Evolutionary conservation across 1,284 basidiomycete species (phyloP).

Genomic region (Termitomyces sp.): DNA sequence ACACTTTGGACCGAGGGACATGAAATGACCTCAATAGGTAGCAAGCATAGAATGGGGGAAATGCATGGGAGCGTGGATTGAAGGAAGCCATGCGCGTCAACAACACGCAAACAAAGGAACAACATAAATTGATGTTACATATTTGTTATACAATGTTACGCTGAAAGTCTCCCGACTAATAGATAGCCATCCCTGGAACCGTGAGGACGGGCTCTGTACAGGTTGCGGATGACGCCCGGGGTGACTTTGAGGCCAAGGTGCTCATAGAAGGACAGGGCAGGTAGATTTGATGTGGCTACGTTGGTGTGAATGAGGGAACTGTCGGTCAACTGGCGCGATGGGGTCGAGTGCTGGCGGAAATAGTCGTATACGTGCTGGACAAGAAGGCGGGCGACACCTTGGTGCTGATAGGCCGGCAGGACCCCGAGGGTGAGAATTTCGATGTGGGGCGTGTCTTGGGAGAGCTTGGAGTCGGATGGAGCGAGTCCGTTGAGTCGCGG

Average conservation of each 20-base stretch:
- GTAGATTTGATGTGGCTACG: slow-evolving; percentile 34
- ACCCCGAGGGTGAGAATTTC: slow-evolving; percentile 59
- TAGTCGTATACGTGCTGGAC: slow-evolving; percentile 30
- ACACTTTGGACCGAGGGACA: slow-evolving; percentile 54
- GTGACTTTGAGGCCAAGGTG: slow-evolving; percentile 32
- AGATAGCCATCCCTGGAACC: slow-evolving; percentile 36
- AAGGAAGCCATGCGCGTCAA: slow-evolving; percentile 8
- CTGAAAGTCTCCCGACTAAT: slow-evolving; percentile 26
- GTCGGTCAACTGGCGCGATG: slow-evolving; percentile 16
- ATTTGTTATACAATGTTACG: neutral
- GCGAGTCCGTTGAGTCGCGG: slow-evolving; percentile 12
- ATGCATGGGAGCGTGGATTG: slow-evolving; percentile 44
- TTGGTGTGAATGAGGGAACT: slow-evolving; percentile 32
- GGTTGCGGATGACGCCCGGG: slow-evolving; percentile 28
- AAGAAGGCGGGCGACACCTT: slow-evolving; percentile 45
- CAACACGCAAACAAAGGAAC: neutral
- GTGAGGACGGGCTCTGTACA: slow-evolving; percentile 30
- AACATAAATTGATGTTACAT: too few species aligned
- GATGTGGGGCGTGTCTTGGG: slow-evolving; percentile 25
- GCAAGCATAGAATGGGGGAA: slow-evolving; percentile 84
- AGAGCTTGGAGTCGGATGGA: too few species aligned
- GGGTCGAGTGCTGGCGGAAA: slow-evolving; percentile 20
- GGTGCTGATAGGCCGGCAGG: slow-evolving; percentile 39
- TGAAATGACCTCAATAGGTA: slow-evolving; percentile 76
- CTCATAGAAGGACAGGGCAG: slow-evolving; percentile 37